Conservation (phyloP, 306 rosid species). For the Geum urbanum region DNA sequence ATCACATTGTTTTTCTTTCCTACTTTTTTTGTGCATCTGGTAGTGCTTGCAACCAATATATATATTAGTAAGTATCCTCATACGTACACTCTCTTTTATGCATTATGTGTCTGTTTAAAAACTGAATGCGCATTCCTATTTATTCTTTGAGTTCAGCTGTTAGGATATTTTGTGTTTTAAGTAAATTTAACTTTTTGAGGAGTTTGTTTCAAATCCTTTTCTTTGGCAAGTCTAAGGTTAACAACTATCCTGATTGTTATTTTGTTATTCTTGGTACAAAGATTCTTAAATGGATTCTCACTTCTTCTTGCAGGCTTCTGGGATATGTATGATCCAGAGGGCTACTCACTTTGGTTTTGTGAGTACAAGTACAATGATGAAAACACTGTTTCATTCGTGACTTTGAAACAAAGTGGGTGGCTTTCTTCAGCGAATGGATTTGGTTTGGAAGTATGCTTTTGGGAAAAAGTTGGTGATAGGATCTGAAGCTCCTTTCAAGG, state of each 20-base stretch:
- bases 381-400: constrained; percentile 72
- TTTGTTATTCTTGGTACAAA: too few species aligned
- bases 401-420: constrained; percentile 74
- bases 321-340: constrained; percentile 92
- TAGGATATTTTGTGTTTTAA: too few species aligned
- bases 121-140: background rate
- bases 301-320: constrained; percentile 55
- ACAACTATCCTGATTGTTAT: too few species aligned
- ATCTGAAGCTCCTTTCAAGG: constrained; percentile 64
- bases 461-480: constrained; percentile 82
- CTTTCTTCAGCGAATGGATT: constrained; percentile 79
- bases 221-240: too few species aligned
- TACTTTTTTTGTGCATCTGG: background rate
- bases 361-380: constrained; percentile 46
- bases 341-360: constrained; percentile 52
- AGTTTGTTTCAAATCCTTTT: too few species aligned
- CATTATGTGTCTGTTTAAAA: background rate
- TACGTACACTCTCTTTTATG: background rate
- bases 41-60: too few species aligned
- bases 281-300: too few species aligned
- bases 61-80: too few species aligned
- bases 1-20: background rate
- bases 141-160: background rate
- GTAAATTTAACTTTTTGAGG: too few species aligned
- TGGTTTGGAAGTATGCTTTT: constrained; percentile 71